Percentiles rank a stretch among this genome's conserved stretches.
Conservation (phyloP, 805 yeast genomes). For the Priceomyces haplophilus region DNA sequence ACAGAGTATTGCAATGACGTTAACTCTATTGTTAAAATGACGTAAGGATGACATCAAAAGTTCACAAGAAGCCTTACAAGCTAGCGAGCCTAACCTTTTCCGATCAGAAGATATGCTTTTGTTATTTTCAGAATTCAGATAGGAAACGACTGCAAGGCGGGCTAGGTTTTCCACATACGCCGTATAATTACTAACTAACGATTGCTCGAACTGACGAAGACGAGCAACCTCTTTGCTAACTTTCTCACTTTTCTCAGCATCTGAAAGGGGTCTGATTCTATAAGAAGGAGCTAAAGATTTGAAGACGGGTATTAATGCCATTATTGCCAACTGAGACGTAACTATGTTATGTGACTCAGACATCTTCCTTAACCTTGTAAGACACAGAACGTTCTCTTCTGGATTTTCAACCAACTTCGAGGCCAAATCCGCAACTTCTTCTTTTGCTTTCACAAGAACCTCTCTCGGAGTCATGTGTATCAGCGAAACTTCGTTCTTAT, state of each 20-base stretch:
- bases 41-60: conserved; percentile 58
- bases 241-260: conserved; percentile 74
- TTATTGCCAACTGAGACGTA: conserved; percentile 66
- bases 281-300: conserved; percentile 86
- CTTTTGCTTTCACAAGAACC: conserved; percentile 61
- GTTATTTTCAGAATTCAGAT: conserved; percentile 35
- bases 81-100: conserved; percentile 50
- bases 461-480: conserved; percentile 50
- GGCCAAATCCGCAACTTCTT: conserved; percentile 79
- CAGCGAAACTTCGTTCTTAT: conserved; percentile 40
- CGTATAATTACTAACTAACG: conserved; percentile 65
- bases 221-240: conserved; percentile 80
- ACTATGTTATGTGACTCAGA: conserved; percentile 62
- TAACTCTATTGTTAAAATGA: conserved; percentile 79
- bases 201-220: conserved; percentile 77
- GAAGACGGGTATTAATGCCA: conserved; percentile 81
- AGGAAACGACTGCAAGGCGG: conserved; percentile 38
- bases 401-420: conserved; percentile 81
- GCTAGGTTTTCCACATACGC: conserved; percentile 59
- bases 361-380: conserved; percentile 70
- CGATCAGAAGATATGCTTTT: conserved; percentile 30
- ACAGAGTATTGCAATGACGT: conserved; percentile 62
- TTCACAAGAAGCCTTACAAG: conserved; percentile 79
- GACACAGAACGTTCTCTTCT: conserved; percentile 69
- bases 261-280: conserved; percentile 78